Conservation (phyloP, 768 basidiomycete genomes). For the Xerocomellus chrysenteron region DNA sequence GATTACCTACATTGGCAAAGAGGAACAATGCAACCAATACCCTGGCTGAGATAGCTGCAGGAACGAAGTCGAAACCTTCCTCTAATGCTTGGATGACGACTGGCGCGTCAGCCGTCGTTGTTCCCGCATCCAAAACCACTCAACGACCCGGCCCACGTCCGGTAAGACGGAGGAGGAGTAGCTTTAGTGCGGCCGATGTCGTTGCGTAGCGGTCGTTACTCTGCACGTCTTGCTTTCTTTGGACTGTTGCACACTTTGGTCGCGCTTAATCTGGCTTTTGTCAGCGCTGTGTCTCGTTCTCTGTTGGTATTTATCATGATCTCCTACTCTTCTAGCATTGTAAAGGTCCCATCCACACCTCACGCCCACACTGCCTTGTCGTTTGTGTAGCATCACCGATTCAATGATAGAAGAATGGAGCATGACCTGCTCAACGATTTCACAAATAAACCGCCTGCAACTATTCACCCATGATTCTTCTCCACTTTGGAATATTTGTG, state of each 20-base stretch:
- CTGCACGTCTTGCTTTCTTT: slow-evolving; percentile 15
- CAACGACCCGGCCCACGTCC: slow-evolving; percentile 73
- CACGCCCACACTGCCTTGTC: slow-evolving; percentile 16
- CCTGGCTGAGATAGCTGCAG: slow-evolving; percentile 50
- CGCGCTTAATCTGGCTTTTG: slow-evolving; percentile 4
- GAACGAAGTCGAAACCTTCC: slow-evolving; percentile 35
- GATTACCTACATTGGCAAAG: slow-evolving; percentile 72
- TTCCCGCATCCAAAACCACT: slow-evolving; percentile 62
- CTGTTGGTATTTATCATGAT: slow-evolving; percentile 32
- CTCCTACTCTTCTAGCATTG: slow-evolving; percentile 23
- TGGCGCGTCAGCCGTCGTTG: slow-evolving; percentile 65
- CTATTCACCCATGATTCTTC: neutral
- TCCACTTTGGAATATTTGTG: slow-evolving; percentile 66
- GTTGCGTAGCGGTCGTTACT: slow-evolving; percentile 52
- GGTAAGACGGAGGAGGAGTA: slow-evolving; percentile 76
- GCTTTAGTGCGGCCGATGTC: slow-evolving; percentile 85
- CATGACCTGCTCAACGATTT: slow-evolving; percentile 2
- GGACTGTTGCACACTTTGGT: slow-evolving; percentile 3
- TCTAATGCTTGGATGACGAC: slow-evolving; percentile 78
- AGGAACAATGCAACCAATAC: slow-evolving; percentile 45
- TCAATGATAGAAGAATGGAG: slow-evolving; percentile 10
- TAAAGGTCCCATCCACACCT: slow-evolving; percentile 23
- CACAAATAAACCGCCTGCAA: neutral
- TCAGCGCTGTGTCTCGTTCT: slow-evolving; percentile 2
- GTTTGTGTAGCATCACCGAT: slow-evolving; percentile 20